Base-by-base conservation (phyloP, 2,329 filamentous ascomycete species). In the Raffaelea deltoideospora region DNA sequence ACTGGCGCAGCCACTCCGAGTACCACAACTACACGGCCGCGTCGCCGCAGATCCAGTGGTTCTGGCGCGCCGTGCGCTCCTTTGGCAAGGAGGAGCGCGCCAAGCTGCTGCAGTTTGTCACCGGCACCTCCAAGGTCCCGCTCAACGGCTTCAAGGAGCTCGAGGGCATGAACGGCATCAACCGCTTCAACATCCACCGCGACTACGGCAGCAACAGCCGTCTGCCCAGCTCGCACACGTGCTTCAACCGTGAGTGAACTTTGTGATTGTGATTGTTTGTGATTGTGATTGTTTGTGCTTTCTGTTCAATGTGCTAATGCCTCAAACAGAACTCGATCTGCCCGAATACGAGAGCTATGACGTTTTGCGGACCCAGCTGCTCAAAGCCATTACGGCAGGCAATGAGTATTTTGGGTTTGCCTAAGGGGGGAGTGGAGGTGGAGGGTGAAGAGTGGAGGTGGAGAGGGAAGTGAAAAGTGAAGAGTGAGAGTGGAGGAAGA, bases 71-170 rank as follows among this genome's bases (percentile, higher is more conserved):
- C 20, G 76, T 98, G 31, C 79, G 90, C 49, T 94, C 87, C 5
- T 98, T 95, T 53, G 92, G 96, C 64, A 96, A 96, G 63, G 92
- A 98, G 63, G 92, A 98, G 61, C 83, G 85, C 42, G 90, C 90
- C 49, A 98, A 98, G 60, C 65, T 98, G 43, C 70, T 98, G 31
- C 90, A 98, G 53, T 98, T 98, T 56, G 90, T 98, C 47, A 98
- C 92, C 2, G 90, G 90, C 55, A 98, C 92, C 15, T 92, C 83
- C 57, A 98, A 98, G 62, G 92, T 98, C 33, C 90, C 90, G 28
- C 75, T 98, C 34, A 98, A 98, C 49, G 90, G 90, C 11, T 98
- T 98, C 70, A 95, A 94, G 63, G 90, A 98, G 58, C 72, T 98
- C 7, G 92, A 98, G 63, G 92, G 90, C 47, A 98, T 98, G 90